phyloP scores from a whole-genome alignment of 257 asterid species.

The Solanum appendiculatum region DNA sequence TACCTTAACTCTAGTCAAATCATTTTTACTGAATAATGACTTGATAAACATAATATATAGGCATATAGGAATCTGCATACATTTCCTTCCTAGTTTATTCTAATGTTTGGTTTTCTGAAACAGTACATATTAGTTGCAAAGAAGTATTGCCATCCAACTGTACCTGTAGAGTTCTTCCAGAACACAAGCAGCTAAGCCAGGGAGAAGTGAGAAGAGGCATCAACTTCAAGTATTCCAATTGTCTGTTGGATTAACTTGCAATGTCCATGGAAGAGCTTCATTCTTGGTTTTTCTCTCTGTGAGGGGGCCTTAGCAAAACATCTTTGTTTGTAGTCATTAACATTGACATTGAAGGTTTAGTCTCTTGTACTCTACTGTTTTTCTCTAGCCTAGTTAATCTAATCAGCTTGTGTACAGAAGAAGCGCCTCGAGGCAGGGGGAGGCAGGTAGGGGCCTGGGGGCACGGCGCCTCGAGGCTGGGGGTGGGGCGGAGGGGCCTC shows the following conservation, averaged over 20 bases:
- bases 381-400: too few relatives aligned
- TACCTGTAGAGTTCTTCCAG: slow-evolving; percentile 69
- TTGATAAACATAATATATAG: neutral
- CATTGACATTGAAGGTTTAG: neutral
- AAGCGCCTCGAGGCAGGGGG: too few relatives aligned
- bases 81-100: neutral
- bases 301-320: neutral
- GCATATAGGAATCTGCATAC: neutral
- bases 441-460: too few relatives aligned
- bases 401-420: too few relatives aligned
- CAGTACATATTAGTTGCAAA: slow-evolving; percentile 97
- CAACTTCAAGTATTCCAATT: neutral
- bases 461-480: too few relatives aligned
- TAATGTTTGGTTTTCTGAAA: neutral
- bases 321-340: neutral
- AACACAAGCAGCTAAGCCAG: slow-evolving; percentile 30
- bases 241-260: neutral
- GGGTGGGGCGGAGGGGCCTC: too few relatives aligned
- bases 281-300: neutral
- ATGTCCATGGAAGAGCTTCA: neutral
- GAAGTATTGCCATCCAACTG: slow-evolving; percentile 70
- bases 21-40: neutral
- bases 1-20: too few relatives aligned
- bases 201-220: neutral
- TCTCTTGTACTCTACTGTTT: neutral